Conservation (phyloP, 192 early-diverging fungal genomes). For the Entomortierella chlamydospora region DNA sequence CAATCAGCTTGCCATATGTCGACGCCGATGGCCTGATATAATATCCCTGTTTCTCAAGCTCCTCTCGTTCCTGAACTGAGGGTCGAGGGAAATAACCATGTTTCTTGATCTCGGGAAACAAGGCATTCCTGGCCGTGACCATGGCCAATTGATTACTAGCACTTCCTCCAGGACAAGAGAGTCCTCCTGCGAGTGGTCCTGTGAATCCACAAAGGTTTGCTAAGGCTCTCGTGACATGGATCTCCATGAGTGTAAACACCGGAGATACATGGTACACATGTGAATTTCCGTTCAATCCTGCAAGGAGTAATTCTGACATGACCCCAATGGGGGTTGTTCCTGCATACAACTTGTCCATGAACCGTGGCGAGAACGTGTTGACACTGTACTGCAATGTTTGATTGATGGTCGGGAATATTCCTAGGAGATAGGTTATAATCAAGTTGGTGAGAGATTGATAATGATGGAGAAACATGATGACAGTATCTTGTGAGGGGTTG, state of each 20-base stretch:
- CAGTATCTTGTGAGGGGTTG: too few species aligned
- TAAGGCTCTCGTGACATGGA: slow-evolving; percentile 60
- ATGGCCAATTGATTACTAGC: slow-evolving; percentile 82
- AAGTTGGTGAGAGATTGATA: too few species aligned
- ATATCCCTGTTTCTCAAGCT: slow-evolving; percentile 17
- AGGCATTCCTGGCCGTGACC: slow-evolving; percentile 75
- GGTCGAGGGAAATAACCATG: slow-evolving; percentile 60
- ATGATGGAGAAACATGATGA: too few species aligned
- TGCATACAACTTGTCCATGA: slow-evolving; percentile 88
- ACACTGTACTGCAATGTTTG: slow-evolving; percentile 65
- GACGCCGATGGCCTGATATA: background rate
- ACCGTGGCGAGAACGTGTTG: slow-evolving; percentile 75
- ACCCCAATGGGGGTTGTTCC: slow-evolving; percentile 81
- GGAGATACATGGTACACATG: slow-evolving; percentile 85
- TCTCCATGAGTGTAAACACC: slow-evolving; percentile 77
- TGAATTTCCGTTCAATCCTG: slow-evolving; percentile 79
- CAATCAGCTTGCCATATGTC: slow-evolving; percentile 58
- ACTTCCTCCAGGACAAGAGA: slow-evolving; percentile 81
- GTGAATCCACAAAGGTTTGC: slow-evolving; percentile 62
- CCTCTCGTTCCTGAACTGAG: slow-evolving; percentile 8
- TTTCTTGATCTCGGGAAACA: slow-evolving; percentile 72
- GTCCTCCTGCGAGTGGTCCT: slow-evolving; percentile 65
- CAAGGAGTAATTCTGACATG: slow-evolving; percentile 74
- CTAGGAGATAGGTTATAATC: slow-evolving; percentile 5
- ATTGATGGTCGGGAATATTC: slow-evolving; percentile 57